Percentiles rank a stretch among this genome's conserved stretches.
phyloP scores from a whole-genome alignment of 2,329 filamentous ascomycete genomes.

The Phyllosticta capitalensis region DNA sequence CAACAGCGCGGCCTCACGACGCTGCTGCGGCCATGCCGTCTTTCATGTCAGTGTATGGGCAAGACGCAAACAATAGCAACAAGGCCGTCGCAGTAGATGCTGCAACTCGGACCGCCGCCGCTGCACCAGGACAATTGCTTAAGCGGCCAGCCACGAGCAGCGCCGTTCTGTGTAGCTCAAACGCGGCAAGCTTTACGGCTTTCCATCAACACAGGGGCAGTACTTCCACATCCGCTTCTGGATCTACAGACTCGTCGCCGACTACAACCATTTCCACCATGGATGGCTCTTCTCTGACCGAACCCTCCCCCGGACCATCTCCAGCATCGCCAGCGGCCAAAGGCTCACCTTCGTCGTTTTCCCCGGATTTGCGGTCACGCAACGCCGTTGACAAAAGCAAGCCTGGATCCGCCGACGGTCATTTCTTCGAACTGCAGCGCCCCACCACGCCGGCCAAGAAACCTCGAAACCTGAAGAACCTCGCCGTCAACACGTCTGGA shows the following conservation, averaged over 20 bases:
- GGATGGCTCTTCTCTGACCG: conserved; percentile 81
- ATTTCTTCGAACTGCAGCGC: conserved; percentile 44
- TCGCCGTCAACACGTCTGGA: conserved; percentile 62
- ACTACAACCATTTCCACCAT: conserved; percentile 90
- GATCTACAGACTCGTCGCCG: conserved; percentile 87
- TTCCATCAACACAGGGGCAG: conserved; percentile 65
- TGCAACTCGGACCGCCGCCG: conserved; percentile 26
- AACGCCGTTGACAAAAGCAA: conserved; percentile 19
- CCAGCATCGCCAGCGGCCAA: conserved; percentile 79
- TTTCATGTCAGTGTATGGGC: conserved; percentile 66
- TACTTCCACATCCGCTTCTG: conserved; percentile 67
- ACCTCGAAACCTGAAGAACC: conserved; percentile 73
- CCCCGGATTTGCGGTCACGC: conserved; percentile 42
- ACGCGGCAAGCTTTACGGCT: conserved; percentile 24
- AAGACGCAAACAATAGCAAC: conserved; percentile 41
- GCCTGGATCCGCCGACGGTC: conserved; percentile 19
- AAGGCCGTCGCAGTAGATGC: conserved; percentile 14
- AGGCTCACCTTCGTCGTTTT: conserved; percentile 60
- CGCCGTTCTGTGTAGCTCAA: conserved; percentile 20
- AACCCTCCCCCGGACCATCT: conserved; percentile 83
- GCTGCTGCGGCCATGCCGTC: conserved; percentile 49
- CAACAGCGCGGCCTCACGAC: conserved; percentile 23
- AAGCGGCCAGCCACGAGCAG: conserved; percentile 26
- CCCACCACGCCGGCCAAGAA: conserved; percentile 51
- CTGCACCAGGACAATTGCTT: conserved; percentile 23